Conservation (phyloP, 2,329 filamentous ascomycete genomes). For the Diaporthe destruens region DNA sequence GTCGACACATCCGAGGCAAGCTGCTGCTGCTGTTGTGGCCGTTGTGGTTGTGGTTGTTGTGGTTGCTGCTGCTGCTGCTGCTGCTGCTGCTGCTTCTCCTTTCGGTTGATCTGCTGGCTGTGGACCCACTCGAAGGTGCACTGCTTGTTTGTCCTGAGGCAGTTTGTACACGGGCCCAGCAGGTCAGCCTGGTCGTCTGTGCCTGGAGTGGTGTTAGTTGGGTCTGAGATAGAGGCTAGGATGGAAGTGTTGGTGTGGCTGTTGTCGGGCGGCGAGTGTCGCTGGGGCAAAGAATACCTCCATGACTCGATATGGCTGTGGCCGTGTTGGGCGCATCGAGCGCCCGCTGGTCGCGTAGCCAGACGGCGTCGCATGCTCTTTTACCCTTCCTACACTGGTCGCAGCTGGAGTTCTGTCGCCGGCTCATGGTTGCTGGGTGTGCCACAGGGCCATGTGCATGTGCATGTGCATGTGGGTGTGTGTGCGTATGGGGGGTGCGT, state of each 20-base stretch:
- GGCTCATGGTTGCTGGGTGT: slow-evolving; percentile 35
- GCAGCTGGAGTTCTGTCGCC: slow-evolving; percentile 42
- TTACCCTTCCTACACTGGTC: slow-evolving; percentile 43
- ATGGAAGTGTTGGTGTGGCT: too few relatives aligned
- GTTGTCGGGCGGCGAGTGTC: too few relatives aligned
- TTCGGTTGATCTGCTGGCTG: slow-evolving; percentile 38
- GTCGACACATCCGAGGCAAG: slow-evolving; percentile 23
- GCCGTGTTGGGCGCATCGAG: neutral
- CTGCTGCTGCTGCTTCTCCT: slow-evolving; percentile 33
- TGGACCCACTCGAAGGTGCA: slow-evolving; percentile 44
- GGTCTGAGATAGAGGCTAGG: neutral
- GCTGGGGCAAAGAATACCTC: slow-evolving; percentile 34
- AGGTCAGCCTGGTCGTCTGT: slow-evolving; percentile 33
- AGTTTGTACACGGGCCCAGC: slow-evolving; percentile 42
- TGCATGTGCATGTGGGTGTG: neutral
- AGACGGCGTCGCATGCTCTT: slow-evolving; percentile 41
- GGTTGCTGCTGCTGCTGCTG: slow-evolving; percentile 23
- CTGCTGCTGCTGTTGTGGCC: slow-evolving; percentile 28
- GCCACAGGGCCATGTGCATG: slow-evolving; percentile 11
- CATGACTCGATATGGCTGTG: slow-evolving; percentile 36
- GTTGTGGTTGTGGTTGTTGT: too few relatives aligned
- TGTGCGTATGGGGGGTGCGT: too few relatives aligned
- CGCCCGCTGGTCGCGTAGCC: slow-evolving; percentile 38
- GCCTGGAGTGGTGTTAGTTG: slow-evolving; percentile 35
- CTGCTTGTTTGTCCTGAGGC: slow-evolving; percentile 41